Percentiles rank a stretch among this genome's conserved stretches.
Evolutionary conservation across 345 rosid genomes (phyloP).

Genomic region (Eucalyptus virginea): DNA sequence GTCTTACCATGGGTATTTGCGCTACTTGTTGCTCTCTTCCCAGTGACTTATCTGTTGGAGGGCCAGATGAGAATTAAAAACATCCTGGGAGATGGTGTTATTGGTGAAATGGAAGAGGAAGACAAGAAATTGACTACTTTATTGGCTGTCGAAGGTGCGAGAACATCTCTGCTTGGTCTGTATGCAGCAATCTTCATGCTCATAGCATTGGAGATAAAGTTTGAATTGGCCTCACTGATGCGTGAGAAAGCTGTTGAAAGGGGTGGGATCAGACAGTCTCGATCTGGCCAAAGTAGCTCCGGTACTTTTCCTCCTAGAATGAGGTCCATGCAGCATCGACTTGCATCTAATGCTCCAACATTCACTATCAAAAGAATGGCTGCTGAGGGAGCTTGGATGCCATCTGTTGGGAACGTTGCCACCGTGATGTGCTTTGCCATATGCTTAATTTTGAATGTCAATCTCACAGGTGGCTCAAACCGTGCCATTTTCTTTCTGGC

Average conservation of each 20-base stretch:
- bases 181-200: conserved; percentile 98
- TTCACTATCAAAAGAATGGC: conserved; percentile 91
- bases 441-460: conserved; percentile 81
- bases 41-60: conserved; percentile 88
- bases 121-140: conserved; percentile 69
- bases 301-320: conserved; percentile 51
- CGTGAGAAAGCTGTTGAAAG: conserved; percentile 78
- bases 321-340: conserved; percentile 97
- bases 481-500: conserved; percentile 95
- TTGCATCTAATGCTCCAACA: conserved; percentile 49
- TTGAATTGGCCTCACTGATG: conserved; percentile 86
- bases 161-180: conserved; percentile 95
- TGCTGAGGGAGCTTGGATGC: conserved; percentile 99
- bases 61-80: conserved; percentile 87
- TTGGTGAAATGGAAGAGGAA: conserved; percentile 57
- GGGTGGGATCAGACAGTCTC: conserved; percentile 48
- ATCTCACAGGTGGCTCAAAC: conserved; percentile 83
- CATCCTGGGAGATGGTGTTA: conserved; percentile 35
- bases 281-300: conserved; percentile 40
- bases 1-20: conserved; percentile 97
- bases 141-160: conserved; percentile 96
- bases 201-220: conserved; percentile 87
- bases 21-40: conserved; percentile 89
- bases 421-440: conserved; percentile 92
- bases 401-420: conserved; percentile 90